Evolutionary conservation across 495 filamentous ascomycete species (phyloP).

Genomic region (Penicillium cataractarum): DNA sequence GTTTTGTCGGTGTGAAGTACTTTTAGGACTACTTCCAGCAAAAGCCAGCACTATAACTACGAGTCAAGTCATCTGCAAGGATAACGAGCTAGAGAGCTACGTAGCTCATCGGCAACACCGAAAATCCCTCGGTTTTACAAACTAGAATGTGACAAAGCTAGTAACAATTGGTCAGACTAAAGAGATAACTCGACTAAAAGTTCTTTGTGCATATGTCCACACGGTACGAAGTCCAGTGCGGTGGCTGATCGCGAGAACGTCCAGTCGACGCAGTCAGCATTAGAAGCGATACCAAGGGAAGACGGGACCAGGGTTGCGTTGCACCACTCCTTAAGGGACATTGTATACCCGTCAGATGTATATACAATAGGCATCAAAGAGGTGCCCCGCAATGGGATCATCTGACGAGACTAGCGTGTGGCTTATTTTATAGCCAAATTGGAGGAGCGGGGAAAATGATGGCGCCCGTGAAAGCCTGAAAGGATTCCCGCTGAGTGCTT

Average conservation of each 20-base stretch:
- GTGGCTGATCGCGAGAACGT: not conserved
- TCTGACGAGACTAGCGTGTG: slow-evolving; percentile 13
- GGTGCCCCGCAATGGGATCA: slow-evolving; percentile 12
- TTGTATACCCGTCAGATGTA: not conserved
- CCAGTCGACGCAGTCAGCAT: slow-evolving; percentile 19
- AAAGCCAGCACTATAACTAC: not conserved
- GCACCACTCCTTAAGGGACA: not conserved
- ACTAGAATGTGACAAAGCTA: not conserved
- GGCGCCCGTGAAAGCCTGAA: not conserved
- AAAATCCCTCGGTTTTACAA: not conserved
- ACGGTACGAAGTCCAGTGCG: not conserved
- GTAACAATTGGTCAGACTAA: not conserved
- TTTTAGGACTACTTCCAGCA: not conserved
- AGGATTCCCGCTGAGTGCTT: not conserved
- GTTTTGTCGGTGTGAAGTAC: not conserved
- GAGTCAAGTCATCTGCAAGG: slow-evolving; percentile 1
- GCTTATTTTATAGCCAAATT: slow-evolving; percentile 15
- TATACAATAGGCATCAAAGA: not conserved
- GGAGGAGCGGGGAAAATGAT: slow-evolving; percentile 1
- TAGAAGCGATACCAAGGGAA: slow-evolving; percentile 7
- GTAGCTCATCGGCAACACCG: not conserved
- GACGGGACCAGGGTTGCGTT: slow-evolving; percentile 7
- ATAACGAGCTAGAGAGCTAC: not conserved
- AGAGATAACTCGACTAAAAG: not conserved
- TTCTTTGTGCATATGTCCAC: not conserved